Evolutionary conservation across 768 basidiomycete genomes (phyloP).

Genomic region (Pleurotus tuber-regium): DNA sequence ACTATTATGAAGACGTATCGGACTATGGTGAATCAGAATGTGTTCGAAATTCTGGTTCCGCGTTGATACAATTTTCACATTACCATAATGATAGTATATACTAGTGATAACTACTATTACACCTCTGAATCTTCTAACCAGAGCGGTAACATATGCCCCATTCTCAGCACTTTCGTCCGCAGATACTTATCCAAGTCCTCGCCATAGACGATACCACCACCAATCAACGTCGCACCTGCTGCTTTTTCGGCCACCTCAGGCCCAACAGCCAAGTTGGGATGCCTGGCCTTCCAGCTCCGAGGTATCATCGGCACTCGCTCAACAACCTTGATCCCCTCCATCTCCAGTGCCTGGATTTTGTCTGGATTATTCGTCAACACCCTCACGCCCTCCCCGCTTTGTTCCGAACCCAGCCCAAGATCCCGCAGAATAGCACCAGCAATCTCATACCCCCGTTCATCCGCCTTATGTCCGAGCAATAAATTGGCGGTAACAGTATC

Average conservation of each 20-base stretch:
- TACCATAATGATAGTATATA: too few relatives aligned
- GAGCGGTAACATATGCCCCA: constrained; percentile 91
- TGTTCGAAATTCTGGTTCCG: too few relatives aligned
- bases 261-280: constrained; percentile 26
- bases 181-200: constrained; percentile 93
- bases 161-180: constrained; percentile 91
- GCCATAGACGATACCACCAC: constrained; percentile 71
- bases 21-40: neutral
- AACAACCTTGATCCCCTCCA: constrained; percentile 74
- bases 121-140: constrained; percentile 38
- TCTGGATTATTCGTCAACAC: constrained; percentile 98
- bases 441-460: constrained; percentile 90
- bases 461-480: constrained; percentile 91
- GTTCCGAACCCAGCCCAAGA: constrained; percentile 66
- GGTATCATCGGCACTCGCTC: constrained; percentile 96
- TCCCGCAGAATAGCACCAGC: constrained; percentile 90
- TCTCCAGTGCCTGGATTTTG: constrained; percentile 85
- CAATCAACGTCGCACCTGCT: constrained; percentile 77
- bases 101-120: neutral
- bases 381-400: constrained; percentile 35
- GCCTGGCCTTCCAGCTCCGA: constrained; percentile 70
- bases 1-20: neutral
- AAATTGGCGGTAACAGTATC: constrained; percentile 99
- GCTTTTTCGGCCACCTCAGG: constrained; percentile 36
- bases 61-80: too few relatives aligned